Conservation (phyloP, 2,329 filamentous ascomycete species). For the Esteya vermicola region DNA sequence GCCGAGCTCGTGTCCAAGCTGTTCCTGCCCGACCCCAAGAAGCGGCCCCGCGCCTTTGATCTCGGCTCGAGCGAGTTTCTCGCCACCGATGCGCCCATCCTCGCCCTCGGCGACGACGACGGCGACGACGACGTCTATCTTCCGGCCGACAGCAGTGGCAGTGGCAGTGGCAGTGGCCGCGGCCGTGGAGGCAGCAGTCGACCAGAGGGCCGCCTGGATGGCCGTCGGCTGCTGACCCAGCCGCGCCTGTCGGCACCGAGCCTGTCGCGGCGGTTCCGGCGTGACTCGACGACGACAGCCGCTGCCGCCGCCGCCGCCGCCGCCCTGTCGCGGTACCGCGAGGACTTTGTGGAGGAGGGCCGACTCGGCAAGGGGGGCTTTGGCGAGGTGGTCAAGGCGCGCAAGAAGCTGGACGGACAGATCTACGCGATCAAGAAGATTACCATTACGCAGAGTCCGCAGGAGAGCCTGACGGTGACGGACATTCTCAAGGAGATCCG, state of each 20-base stretch:
- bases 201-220: too few species aligned
- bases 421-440: slow-evolving; percentile 98
- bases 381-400: slow-evolving; percentile 88
- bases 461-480: slow-evolving; percentile 67
- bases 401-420: slow-evolving; percentile 85
- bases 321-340: slow-evolving; percentile 71
- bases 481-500: slow-evolving; percentile 78
- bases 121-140: too few species aligned
- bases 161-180: too few species aligned
- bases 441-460: slow-evolving; percentile 69
- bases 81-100: slow-evolving; percentile 47
- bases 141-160: too few species aligned
- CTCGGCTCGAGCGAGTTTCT: slow-evolving; percentile 51
- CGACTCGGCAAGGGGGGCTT: slow-evolving; percentile 87
- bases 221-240: too few species aligned
- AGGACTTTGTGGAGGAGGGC: slow-evolving; percentile 84
- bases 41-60: slow-evolving; percentile 70
- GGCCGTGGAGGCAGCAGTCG: too few species aligned
- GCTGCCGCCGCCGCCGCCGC: too few species aligned
- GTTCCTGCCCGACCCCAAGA: slow-evolving; percentile 74
- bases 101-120: slow-evolving; percentile 26
- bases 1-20: slow-evolving; percentile 71
- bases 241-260: too few species aligned
- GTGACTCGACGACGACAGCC: slow-evolving; percentile 50
- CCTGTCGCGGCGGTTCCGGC: slow-evolving; percentile 33